phyloP scores from a whole-genome alignment of 495 filamentous ascomycete genomes.

The Apodospora peruviana region DNA sequence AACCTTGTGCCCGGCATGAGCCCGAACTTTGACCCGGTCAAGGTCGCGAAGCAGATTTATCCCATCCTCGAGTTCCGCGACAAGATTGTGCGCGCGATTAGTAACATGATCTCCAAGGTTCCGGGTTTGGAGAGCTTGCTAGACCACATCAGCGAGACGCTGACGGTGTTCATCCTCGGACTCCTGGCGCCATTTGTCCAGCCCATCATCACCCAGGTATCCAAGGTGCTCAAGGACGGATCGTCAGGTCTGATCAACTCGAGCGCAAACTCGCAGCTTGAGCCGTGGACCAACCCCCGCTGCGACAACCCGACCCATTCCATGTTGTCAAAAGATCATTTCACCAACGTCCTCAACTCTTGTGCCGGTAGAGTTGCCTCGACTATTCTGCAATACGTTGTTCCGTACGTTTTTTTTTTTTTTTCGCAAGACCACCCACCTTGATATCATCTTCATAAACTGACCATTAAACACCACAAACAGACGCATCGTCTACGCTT shows the following conservation, averaged over 20 bases:
- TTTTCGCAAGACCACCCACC: not conserved
- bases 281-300: conserved; percentile 80
- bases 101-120: conserved; percentile 80
- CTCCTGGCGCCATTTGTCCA: conserved; percentile 84
- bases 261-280: conserved; percentile 78
- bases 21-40: conserved; percentile 74
- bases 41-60: conserved; percentile 79
- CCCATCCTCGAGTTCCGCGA: conserved; percentile 93
- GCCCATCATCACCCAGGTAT: conserved; percentile 84
- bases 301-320: conserved; percentile 93
- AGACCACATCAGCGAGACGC: conserved; percentile 84
- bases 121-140: conserved; percentile 81
- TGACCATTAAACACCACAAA: not conserved
- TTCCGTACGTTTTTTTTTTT: conserved; percentile 48
- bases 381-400: conserved; percentile 73
- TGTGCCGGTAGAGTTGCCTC: conserved; percentile 79
- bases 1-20: conserved; percentile 60
- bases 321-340: conserved; percentile 93
- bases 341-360: conserved; percentile 85
- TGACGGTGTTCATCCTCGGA: conserved; percentile 85
- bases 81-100: conserved; percentile 80
- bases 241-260: conserved; percentile 74
- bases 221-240: conserved; percentile 73
- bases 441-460: not conserved
- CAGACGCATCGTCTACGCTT: conserved; percentile 76